Evolutionary conservation across 208 protist genomes (phyloP), one percentile per base, ranked within the genome.

Genomic region (Leishmania amazonensis): DNA sequence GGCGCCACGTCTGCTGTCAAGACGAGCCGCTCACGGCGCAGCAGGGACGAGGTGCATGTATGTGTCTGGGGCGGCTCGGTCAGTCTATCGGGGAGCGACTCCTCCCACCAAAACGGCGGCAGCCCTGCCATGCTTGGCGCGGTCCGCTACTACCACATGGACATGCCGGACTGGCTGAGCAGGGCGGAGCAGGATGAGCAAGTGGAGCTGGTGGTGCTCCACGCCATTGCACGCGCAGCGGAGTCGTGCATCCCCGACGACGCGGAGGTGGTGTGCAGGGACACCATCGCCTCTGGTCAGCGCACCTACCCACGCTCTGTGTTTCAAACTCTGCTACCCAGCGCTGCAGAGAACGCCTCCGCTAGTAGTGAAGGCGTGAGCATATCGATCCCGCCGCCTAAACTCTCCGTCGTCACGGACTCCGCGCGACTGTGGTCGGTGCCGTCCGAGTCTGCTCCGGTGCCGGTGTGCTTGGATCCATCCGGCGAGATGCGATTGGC

Each of bases 1-100:
- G 92, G 92, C 40, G 86, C 88, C 17, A 96, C 90, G 8, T 89
- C 90, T 7, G 90, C 92, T 17, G 57, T 93, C 31, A 82, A 85
- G 71, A 94, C 83, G 5, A 80, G 58, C 74, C 83, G 86, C 3
- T 45, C n/a, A n/a, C 87, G 89, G 0, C 83, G 75, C 57, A 85
- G 85, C 49, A 81, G 45, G 9, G 90, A 93, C 72, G 75, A 80
- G 15, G 93, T 83, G 53, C 87, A 88, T 54, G 83, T 96, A 9
- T 89, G 82, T 6, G 85, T 88, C 13, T 96, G 93, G 91, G 79
- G 78, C 17, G 73, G 81, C 15, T 19, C 75, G 45, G 68, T 80
- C 71, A 38, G 58, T 49, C 60, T 49, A 28, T 13, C 65, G 17
- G 17, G 24, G 4, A 53, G 8, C 31, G 31, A 35, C 8, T 49